phyloP scores from a whole-genome alignment of 805 yeast species.

The Metschnikowia cubensis region DNA sequence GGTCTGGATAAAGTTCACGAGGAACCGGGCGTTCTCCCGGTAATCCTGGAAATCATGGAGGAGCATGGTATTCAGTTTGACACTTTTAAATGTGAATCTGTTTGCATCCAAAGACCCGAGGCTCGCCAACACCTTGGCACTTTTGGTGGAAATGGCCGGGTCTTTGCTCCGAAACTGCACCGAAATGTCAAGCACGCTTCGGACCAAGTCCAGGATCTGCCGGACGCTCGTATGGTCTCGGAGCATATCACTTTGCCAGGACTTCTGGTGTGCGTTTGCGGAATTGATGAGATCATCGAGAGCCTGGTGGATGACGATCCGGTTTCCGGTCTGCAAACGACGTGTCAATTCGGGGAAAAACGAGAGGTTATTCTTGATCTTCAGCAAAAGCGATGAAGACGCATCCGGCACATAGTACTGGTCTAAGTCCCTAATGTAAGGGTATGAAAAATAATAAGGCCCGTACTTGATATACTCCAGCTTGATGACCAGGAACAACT shows the following conservation, averaged over 20 bases:
- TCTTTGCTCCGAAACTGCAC: slow-evolving; percentile 49
- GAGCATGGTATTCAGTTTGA: slow-evolving; percentile 44
- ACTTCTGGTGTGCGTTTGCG: slow-evolving; percentile 46
- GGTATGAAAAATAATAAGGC: slow-evolving; percentile 51
- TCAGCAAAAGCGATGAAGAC: slow-evolving; percentile 27
- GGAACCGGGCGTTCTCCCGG: slow-evolving; percentile 60
- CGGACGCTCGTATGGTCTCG: slow-evolving; percentile 27
- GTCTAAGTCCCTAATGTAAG: slow-evolving; percentile 29
- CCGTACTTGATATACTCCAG: slow-evolving; percentile 40
- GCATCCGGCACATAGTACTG: slow-evolving; percentile 21
- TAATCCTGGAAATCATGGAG: slow-evolving; percentile 60
- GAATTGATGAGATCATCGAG: slow-evolving; percentile 58
- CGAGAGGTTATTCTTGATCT: slow-evolving; percentile 27
- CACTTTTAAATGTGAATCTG: slow-evolving; percentile 43
- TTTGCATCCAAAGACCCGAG: slow-evolving; percentile 75
- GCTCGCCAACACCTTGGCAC: slow-evolving; percentile 68
- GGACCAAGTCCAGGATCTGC: slow-evolving; percentile 43
- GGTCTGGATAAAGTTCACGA: slow-evolving; percentile 60
- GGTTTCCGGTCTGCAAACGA: slow-evolving; percentile 59
- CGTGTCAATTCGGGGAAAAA: slow-evolving; percentile 51
- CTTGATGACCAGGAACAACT: slow-evolving; percentile 28
- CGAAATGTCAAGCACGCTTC: slow-evolving; percentile 53
- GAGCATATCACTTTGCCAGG: slow-evolving; percentile 42
- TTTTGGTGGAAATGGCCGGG: slow-evolving; percentile 48
- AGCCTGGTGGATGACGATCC: slow-evolving; percentile 69